Evolutionary conservation across 768 basidiomycete species (phyloP), one percentile per base, ranked within the genome.

Genomic region (Phylloporus scabripes): DNA sequence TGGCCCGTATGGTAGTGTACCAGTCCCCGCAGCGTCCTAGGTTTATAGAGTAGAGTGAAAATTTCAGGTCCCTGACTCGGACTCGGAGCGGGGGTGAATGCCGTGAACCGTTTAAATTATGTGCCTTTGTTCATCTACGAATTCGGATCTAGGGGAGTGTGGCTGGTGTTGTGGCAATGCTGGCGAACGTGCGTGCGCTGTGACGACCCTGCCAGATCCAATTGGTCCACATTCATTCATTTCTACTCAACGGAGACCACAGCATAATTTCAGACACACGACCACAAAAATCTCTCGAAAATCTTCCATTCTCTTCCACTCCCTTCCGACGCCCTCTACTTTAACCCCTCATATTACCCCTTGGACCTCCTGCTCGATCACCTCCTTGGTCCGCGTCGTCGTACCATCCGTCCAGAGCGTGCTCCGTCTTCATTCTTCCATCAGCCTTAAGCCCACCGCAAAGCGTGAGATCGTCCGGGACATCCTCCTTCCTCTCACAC

Each of bases 261-360:
- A 46, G 51, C 59, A 39, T 56, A 67, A 68, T 69, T 68, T 61
- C 68, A 70, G 67, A 69, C 67, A 69, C 70, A 64, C 62, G 65
- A 70, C 68, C 56, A 53, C 55, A 44, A 44, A 44, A 32, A 44
- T 23, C 43, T 23, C 31, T 18, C 43, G 28, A 54, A 58, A 67
- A 64, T 46, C 52, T 57, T 42, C 51, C 49, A 46, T 49, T 54
- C 55, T 46, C 53, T 31, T 31, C 29, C 29, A 11, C 5, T 56
- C 23, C 28, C 38, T 40, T 29, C 49, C n/a, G n/a, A 10, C 45
- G 34, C n/a, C 17, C 1, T 11, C 17, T 50, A 57, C 45, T 28
- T 61, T 52, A 45, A 14, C 42, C 28, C 53, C 10, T 18, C 42
- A 20, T 34, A 33, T 8, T 9, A 18, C 34, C 37, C 37, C 37